These are phyloP conservation scores for Alternaria incomplexa DNA, from an alignment of 2,329 filamentous ascomycete genomes.

Conservation along the genomic window DNA sequence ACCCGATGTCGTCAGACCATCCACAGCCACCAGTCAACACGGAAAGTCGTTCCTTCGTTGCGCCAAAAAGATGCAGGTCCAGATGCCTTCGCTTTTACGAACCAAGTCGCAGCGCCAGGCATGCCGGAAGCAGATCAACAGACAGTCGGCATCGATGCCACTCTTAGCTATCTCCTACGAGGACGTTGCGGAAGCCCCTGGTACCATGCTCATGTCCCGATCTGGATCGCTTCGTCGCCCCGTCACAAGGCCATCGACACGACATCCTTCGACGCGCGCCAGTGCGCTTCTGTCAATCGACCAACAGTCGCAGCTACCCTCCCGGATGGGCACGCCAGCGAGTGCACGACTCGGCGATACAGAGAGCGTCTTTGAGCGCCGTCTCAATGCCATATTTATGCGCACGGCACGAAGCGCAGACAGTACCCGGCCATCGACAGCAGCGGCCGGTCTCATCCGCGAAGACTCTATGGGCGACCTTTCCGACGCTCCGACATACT, in stretches of 20 bases:
- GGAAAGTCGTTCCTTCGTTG: conserved; percentile 33
- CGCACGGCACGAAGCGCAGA: conserved; percentile 13
- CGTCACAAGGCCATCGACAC: conserved; percentile 6
- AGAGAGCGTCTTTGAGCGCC: conserved; percentile 25
- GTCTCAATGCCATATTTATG: conserved; percentile 19
- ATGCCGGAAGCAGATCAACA: conserved; percentile 22
- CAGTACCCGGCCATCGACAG: conserved; percentile 20
- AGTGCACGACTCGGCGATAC: conserved; percentile 17
- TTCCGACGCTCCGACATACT: conserved; percentile 44
- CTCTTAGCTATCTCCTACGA: conserved; percentile 25
- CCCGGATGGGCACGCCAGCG: conserved; percentile 14
- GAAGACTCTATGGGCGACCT: conserved; percentile 42
- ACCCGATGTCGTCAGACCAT: conserved; percentile 10
- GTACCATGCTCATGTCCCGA: conserved; percentile 12
- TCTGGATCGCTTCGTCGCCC: conserved; percentile 14
- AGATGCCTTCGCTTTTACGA: conserved; percentile 35
- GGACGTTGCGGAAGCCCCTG: conserved; percentile 5
- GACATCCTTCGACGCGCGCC: conserved; percentile 4
- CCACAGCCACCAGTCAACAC: conserved; percentile 27
- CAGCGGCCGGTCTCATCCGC: conserved; percentile 17
- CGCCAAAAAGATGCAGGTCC: conserved; percentile 37
- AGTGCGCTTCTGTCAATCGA: conserved; percentile 2
- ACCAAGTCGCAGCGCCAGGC: conserved; percentile 20
- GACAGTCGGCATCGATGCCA: conserved; percentile 36
- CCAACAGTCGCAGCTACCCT: neutral